A percentile compares a stretch with the other conserved stretches of the same genome.
These are phyloP conservation scores for Kurtzmaniella natalensis DNA, from an alignment of 1,139 yeast species.

Conservation along the genomic window DNA sequence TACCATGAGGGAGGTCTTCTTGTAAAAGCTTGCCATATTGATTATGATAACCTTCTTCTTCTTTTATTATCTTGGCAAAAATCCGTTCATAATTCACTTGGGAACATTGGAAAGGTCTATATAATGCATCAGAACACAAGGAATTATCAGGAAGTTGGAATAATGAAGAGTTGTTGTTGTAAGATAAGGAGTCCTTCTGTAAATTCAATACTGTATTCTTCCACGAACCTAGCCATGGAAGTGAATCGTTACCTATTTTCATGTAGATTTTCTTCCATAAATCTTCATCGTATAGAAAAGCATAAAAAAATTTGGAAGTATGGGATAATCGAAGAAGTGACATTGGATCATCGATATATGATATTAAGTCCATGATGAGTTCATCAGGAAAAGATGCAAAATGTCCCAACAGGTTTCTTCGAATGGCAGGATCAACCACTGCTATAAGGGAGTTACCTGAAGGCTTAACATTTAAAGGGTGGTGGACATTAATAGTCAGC, in stretches of 20 bases:
- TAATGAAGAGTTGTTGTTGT: slow-evolving; percentile 12
- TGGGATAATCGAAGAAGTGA: slow-evolving; percentile 51
- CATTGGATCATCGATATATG: slow-evolving; percentile 38
- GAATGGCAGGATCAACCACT: slow-evolving; percentile 17
- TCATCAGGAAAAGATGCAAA: slow-evolving; percentile 58
- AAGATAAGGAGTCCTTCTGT: slow-evolving; percentile 28
- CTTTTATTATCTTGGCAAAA: slow-evolving; percentile 44
- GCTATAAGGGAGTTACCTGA: slow-evolving; percentile 52
- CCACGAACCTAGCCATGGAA: slow-evolving; percentile 77
- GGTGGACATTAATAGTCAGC: slow-evolving; percentile 31
- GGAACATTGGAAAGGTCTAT: slow-evolving; percentile 76
- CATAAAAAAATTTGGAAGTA: slow-evolving; percentile 65
- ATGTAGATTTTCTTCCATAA: slow-evolving; percentile 65
- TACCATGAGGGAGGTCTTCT: slow-evolving; percentile 23
- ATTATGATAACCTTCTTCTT: slow-evolving; percentile 35
- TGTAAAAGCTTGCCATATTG: slow-evolving; percentile 15
- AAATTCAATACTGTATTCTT: slow-evolving; percentile 51
- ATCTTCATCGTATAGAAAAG: slow-evolving; percentile 70
- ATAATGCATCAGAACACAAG: slow-evolving; percentile 56
- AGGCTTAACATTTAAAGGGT: slow-evolving; percentile 75
- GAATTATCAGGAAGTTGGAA: slow-evolving; percentile 34
- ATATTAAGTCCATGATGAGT: slow-evolving; percentile 42
- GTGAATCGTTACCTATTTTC: slow-evolving; percentile 14
- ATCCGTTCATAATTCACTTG: slow-evolving; percentile 55
- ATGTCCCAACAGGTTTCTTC: slow-evolving; percentile 46